Evolutionary conservation across 169 alveolate genomes (phyloP).

Genomic region (Eimeria sp.): DNA sequence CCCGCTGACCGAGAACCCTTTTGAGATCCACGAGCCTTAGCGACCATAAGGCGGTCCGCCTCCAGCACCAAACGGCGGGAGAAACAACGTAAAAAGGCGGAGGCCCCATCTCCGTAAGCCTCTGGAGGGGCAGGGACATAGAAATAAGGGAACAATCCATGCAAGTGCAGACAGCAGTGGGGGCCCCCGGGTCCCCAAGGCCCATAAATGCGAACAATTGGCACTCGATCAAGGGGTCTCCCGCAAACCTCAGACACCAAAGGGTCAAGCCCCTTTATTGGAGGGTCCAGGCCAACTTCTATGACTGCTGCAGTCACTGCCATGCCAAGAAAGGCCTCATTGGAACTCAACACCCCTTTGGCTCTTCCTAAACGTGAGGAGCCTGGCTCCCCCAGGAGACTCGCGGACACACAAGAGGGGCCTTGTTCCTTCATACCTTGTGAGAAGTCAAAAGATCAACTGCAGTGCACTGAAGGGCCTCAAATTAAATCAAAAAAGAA

Average conservation of each 20-base stretch:
- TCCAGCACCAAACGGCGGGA: slow-evolving; percentile 35
- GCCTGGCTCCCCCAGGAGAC: background rate
- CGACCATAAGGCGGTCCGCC: slow-evolving; percentile 51
- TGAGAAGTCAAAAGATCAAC: background rate
- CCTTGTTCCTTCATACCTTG: background rate
- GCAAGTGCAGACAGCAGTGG: slow-evolving; percentile 75
- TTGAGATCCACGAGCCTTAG: slow-evolving; percentile 12
- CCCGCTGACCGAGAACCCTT: background rate
- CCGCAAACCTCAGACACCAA: slow-evolving; percentile 69
- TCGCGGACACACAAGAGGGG: background rate
- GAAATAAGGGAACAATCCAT: slow-evolving; percentile 75
- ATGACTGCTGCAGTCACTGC: slow-evolving; percentile 74
- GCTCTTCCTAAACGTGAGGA: background rate
- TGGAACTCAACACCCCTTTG: background rate
- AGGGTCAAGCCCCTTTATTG: slow-evolving; percentile 70
- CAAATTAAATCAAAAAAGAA: background rate
- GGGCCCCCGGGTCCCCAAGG: slow-evolving; percentile 73
- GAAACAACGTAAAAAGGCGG: slow-evolving; percentile 58
- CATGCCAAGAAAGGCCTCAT: slow-evolving; percentile 35
- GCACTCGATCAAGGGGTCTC: slow-evolving; percentile 69
- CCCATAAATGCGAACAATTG: slow-evolving; percentile 74
- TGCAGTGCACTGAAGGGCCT: background rate
- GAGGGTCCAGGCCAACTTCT: slow-evolving; percentile 53
- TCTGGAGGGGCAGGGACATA: slow-evolving; percentile 80
- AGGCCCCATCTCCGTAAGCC: slow-evolving; percentile 64